These are phyloP conservation scores for Colletotrichum tamarilloi DNA, from an alignment of 2,329 filamentous ascomycete genomes.

Conservation along the genomic window DNA sequence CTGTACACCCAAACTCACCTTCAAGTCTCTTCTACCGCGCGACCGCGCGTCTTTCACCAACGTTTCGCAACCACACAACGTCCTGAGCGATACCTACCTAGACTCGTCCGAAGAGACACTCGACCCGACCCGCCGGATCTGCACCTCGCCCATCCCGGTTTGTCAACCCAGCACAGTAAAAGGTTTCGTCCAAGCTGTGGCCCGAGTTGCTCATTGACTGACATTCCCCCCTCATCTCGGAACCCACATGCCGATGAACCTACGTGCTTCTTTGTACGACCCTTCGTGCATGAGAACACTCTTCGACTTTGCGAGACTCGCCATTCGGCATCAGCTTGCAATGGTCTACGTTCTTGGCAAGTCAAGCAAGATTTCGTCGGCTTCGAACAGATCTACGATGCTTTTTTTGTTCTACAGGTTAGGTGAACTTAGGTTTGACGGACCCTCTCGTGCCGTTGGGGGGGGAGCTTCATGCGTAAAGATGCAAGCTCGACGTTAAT, in stretches of 20 bases:
- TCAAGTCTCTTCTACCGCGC: not conserved
- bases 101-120: slow-evolving; percentile 32
- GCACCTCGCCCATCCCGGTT: slow-evolving; percentile 17
- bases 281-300: slow-evolving; percentile 11
- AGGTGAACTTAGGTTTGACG: not conserved
- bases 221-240: not conserved
- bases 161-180: not conserved
- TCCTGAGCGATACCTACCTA: slow-evolving; percentile 11
- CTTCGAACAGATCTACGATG: not conserved
- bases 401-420: not conserved
- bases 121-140: slow-evolving; percentile 40
- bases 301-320: not conserved
- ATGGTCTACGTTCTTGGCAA: not conserved
- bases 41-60: not conserved
- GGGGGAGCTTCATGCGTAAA: not conserved
- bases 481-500: slow-evolving; percentile 6
- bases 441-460: not conserved
- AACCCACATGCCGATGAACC: slow-evolving; percentile 25
- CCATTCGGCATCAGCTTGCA: not conserved
- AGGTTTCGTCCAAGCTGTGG: slow-evolving; percentile 12
- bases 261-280: slow-evolving; percentile 13
- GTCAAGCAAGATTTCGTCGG: not conserved
- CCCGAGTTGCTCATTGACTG: slow-evolving; percentile 32
- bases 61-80: slow-evolving; percentile 17
- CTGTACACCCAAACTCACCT: slow-evolving; percentile 3